Percentiles rank a stretch among this genome's conserved stretches.
These are phyloP conservation scores for Quillaja saponaria DNA, from an alignment of 306 rosid genomes.

Conservation along the genomic window DNA sequence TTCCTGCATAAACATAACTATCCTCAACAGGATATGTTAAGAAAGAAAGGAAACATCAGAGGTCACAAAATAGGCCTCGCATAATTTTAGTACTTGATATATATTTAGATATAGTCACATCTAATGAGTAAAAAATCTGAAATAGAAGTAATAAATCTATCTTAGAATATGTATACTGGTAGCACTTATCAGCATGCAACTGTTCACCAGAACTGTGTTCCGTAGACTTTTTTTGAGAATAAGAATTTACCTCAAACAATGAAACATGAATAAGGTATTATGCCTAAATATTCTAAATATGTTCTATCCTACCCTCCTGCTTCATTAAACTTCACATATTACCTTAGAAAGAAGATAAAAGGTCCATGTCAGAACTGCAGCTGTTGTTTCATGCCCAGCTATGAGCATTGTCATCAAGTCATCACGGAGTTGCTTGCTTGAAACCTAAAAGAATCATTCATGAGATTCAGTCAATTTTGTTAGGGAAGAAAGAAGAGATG, in stretches of 20 bases:
- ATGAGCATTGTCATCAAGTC: conserved; percentile 99
- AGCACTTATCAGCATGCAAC: too few species aligned
- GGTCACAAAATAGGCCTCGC: too few species aligned
- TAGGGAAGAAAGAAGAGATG: not conserved
- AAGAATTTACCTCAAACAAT: too few species aligned
- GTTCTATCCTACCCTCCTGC: conserved; percentile 10
- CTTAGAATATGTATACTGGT: too few species aligned
- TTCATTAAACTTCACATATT: conserved; percentile 24
- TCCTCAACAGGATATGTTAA: not conserved
- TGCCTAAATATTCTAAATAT: conserved; percentile 1
- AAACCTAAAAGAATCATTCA: conserved; percentile 57
- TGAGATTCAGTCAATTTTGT: conserved; percentile 4
- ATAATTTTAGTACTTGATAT: not conserved
- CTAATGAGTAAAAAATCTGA: too few species aligned
- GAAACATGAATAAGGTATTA: too few species aligned
- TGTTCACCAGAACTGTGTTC: too few species aligned
- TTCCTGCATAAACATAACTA: not conserved
- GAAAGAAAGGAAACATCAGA: too few species aligned
- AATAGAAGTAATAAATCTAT: not conserved
- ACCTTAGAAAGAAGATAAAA: conserved; percentile 90
- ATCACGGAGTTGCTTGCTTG: conserved; percentile 98
- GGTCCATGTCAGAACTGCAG: conserved; percentile 98
- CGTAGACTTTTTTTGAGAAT: too few species aligned
- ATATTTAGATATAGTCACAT: too few species aligned
- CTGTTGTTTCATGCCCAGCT: conserved; percentile 99